Conservation (phyloP, 805 yeast genomes). For the Nakazawaea wickerhamii region DNA sequence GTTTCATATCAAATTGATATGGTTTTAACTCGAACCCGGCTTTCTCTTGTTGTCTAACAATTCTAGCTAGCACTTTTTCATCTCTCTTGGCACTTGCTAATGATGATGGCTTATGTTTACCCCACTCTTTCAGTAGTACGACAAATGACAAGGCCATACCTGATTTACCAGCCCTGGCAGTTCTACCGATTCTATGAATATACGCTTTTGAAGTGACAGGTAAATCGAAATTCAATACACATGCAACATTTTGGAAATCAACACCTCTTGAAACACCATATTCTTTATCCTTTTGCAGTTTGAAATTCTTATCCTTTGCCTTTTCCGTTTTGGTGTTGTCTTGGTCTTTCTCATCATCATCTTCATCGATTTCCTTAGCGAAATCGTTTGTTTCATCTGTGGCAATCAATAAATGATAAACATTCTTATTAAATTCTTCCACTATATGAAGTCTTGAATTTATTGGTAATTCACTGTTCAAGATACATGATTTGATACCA, state of each 20-base stretch:
- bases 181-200: slow-evolving; percentile 92
- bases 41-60: slow-evolving; percentile 69
- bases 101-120: slow-evolving; percentile 80
- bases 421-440: slow-evolving; percentile 88
- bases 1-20: slow-evolving; percentile 84
- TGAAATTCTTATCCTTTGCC: slow-evolving; percentile 23
- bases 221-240: slow-evolving; percentile 91
- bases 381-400: slow-evolving; percentile 81
- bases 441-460: slow-evolving; percentile 93
- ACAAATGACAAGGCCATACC: slow-evolving; percentile 95
- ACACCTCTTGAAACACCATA: slow-evolving; percentile 96
- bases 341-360: slow-evolving; percentile 26
- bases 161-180: slow-evolving; percentile 94
- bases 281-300: slow-evolving; percentile 54
- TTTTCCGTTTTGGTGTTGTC: slow-evolving; percentile 19
- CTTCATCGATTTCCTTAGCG: slow-evolving; percentile 47
- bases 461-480: slow-evolving; percentile 88
- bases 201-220: slow-evolving; percentile 88
- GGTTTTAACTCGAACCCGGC: slow-evolving; percentile 75
- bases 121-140: slow-evolving; percentile 75
- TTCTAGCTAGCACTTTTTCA: slow-evolving; percentile 76
- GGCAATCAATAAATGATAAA: slow-evolving; percentile 83
- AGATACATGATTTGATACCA: slow-evolving; percentile 82
- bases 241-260: slow-evolving; percentile 92
- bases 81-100: slow-evolving; percentile 70